A percentile compares a stretch with the other conserved stretches of the same genome.
phyloP scores from a whole-genome alignment of 805 yeast genomes.

The Zygosaccharomyces kombuchaensis region DNA sequence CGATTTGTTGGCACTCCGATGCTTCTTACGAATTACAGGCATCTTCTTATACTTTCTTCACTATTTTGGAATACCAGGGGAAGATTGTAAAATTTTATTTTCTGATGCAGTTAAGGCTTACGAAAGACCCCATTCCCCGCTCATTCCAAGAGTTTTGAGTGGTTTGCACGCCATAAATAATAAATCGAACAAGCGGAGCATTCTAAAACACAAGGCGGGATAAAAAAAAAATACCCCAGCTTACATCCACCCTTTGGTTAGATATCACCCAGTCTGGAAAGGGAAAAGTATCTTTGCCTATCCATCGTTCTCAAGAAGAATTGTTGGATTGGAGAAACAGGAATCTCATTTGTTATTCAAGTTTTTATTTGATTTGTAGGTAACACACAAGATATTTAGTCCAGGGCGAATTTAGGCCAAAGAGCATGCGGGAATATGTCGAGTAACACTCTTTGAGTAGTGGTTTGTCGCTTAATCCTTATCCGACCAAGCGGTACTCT shows the following conservation, averaged over 20 bases:
- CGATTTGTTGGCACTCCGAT: conserved; percentile 81
- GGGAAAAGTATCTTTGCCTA: conserved; percentile 55
- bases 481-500: no score
- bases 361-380: conserved; percentile 52
- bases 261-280: conserved; percentile 66
- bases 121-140: conserved; percentile 58
- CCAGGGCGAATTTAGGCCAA: no score
- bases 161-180: conserved; percentile 65
- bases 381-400: no score
- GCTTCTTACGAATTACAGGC: conserved; percentile 68
- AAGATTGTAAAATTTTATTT: conserved; percentile 73
- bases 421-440: no score
- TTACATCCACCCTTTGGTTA: conserved; percentile 55
- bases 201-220: conserved; percentile 50
- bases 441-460: no score
- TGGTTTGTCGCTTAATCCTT: no score
- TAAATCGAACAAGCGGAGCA: conserved; percentile 63
- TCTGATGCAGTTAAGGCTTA: conserved; percentile 66
- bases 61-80: conserved; percentile 53
- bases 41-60: conserved; percentile 62
- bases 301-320: conserved; percentile 56
- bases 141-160: conserved; percentile 48
- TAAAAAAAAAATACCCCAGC: conserved; percentile 61
- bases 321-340: conserved; percentile 65
- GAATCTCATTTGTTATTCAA: conserved; percentile 59